Conservation (phyloP, 108 stramenopile species). For the Discostella pseudostelligera region DNA sequence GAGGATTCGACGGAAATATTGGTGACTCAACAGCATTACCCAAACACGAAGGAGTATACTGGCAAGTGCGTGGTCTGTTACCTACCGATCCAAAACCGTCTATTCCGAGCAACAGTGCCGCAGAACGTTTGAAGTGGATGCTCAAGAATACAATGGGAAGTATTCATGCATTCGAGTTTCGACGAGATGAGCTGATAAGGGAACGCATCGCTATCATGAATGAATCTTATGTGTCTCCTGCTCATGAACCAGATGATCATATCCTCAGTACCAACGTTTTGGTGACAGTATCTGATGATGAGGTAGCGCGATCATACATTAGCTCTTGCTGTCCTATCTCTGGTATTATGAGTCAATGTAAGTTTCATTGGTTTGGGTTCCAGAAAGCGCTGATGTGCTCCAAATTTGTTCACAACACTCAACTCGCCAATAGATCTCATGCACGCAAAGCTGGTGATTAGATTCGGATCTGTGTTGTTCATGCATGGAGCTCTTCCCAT, state of each 20-base stretch:
- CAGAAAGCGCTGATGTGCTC: not conserved
- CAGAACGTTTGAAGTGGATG: conserved; percentile 75
- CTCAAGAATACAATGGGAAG: conserved; percentile 78
- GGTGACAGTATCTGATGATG: conserved; percentile 45
- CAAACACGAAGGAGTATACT: conserved; percentile 66
- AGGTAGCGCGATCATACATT: conserved; percentile 74
- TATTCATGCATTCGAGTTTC: conserved; percentile 76
- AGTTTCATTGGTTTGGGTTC: not conserved
- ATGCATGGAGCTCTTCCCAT: conserved; percentile 80
- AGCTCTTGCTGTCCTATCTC: conserved; percentile 57
- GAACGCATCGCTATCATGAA: conserved; percentile 37
- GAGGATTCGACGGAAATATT: conserved; percentile 5
- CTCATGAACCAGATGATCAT: not conserved
- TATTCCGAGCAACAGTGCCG: conserved; percentile 34
- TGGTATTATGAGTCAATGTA: conserved; percentile 70
- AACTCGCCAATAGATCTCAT: conserved; percentile 41
- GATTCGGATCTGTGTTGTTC: conserved; percentile 61
- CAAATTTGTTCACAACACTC: not conserved
- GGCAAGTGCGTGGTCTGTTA: conserved; percentile 59
- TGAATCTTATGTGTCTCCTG: conserved; percentile 10
- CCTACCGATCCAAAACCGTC: conserved; percentile 45
- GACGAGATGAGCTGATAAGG: conserved; percentile 57
- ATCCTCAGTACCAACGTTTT: conserved; percentile 4
- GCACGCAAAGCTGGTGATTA: conserved; percentile 51
- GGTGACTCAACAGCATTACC: conserved; percentile 28